Evolutionary conservation across 805 yeast species (phyloP).

Genomic region (Kurtzmaniella fragi): DNA sequence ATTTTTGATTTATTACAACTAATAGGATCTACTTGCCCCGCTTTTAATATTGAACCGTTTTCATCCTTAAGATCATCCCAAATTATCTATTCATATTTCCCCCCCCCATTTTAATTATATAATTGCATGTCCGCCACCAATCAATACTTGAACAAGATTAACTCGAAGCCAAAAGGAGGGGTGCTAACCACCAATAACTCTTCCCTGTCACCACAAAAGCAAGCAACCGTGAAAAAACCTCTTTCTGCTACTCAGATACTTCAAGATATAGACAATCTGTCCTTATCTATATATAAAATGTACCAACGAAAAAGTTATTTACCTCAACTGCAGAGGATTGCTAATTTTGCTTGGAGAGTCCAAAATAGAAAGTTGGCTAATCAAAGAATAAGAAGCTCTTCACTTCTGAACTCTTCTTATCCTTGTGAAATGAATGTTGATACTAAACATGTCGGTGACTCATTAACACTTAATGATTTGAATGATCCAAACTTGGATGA

Average conservation of each 20-base stretch:
- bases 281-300: constrained; percentile 35
- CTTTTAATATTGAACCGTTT: too few species aligned
- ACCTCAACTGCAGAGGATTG: constrained; percentile 38
- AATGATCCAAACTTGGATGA: constrained; percentile 31
- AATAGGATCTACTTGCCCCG: too few species aligned
- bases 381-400: not conserved
- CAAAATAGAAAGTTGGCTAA: constrained; percentile 28
- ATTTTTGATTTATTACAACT: too few species aligned
- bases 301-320: constrained; percentile 36
- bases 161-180: not conserved
- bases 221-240: constrained; percentile 7
- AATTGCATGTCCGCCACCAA: too few species aligned
- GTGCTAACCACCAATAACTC: not conserved
- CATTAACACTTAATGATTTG: not conserved
- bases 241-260: constrained; percentile 16
- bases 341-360: constrained; percentile 43
- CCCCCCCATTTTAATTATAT: too few species aligned
- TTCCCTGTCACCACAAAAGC: not conserved
- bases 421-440: too few species aligned
- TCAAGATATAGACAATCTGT: constrained; percentile 30
- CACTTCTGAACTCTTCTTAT: too few species aligned
- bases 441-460: not conserved
- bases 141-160: not conserved
- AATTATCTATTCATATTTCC: too few species aligned
- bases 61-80: too few species aligned